Conservation (phyloP, 2,329 filamentous ascomycete species). For the Fusarium devonianum region DNA sequence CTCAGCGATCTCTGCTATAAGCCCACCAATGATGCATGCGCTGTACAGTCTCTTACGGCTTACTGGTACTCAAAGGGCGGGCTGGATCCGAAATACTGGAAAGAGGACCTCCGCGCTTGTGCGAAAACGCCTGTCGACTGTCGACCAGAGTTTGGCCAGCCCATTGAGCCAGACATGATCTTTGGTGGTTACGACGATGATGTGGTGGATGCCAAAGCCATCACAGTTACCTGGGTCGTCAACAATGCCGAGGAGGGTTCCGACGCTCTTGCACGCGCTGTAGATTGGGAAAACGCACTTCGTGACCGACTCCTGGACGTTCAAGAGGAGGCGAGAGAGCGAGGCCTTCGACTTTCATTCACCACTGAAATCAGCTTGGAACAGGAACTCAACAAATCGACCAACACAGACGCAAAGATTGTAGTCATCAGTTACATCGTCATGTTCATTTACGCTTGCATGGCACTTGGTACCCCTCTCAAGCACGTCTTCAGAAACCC, state of each 20-base stretch:
- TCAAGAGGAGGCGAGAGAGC: conserved; percentile 77
- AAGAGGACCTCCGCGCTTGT: conserved; percentile 74
- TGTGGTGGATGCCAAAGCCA: conserved; percentile 75
- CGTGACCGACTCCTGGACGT: conserved; percentile 77
- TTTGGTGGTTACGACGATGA: conserved; percentile 80
- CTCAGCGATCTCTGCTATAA: conserved; percentile 93
- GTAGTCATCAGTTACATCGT: conserved; percentile 95
- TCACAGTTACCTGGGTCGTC: conserved; percentile 94
- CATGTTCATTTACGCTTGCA: conserved; percentile 97
- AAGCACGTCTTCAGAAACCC: conserved; percentile 83
- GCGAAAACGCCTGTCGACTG: conserved; percentile 83
- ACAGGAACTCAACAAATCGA: conserved; percentile 95
- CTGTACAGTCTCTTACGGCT: conserved; percentile 89
- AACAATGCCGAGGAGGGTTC: conserved; percentile 83
- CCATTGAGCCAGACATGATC: conserved; percentile 83
- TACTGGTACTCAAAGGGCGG: conserved; percentile 76
- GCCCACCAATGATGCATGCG: conserved; percentile 86
- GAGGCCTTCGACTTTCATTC: conserved; percentile 89
- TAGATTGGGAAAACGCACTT: conserved; percentile 88
- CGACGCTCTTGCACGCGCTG: conserved; percentile 72
- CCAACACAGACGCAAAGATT: conserved; percentile 97
- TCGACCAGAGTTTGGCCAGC: conserved; percentile 87
- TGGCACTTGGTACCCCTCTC: conserved; percentile 87
- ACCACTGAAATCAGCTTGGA: conserved; percentile 95
- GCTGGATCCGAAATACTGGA: conserved; percentile 65